Evolutionary conservation across 2,329 filamentous ascomycete species (phyloP).

Genomic region (Fusarium ambrosium): DNA sequence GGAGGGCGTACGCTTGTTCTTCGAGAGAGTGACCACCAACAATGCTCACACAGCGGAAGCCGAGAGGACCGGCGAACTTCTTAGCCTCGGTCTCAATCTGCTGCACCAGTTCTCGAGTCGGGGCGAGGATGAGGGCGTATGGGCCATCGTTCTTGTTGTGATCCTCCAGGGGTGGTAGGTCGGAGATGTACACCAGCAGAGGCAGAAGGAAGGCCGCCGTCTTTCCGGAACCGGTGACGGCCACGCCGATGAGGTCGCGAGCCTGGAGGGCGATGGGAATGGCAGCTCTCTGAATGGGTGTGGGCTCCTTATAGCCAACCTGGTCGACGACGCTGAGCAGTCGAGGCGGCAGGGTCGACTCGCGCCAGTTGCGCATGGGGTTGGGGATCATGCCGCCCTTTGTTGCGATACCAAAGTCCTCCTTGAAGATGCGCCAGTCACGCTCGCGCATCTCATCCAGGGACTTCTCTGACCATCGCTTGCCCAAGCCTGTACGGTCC

Average conservation of each 20-base stretch:
- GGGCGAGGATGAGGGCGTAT: conserved; percentile 96
- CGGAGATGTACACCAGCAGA: conserved; percentile 92
- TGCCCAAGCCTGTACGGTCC: conserved; percentile 81
- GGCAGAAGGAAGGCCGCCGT: conserved; percentile 95
- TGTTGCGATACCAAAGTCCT: conserved; percentile 96
- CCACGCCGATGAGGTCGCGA: conserved; percentile 97
- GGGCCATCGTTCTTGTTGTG: conserved; percentile 93
- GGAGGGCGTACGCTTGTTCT: conserved; percentile 90
- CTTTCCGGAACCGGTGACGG: conserved; percentile 98
- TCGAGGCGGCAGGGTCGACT: conserved; percentile 82
- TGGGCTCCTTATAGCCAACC: conserved; percentile 93
- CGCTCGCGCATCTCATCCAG: conserved; percentile 95
- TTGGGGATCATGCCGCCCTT: conserved; percentile 94
- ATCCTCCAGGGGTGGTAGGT: conserved; percentile 87
- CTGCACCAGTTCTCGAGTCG: conserved; percentile 96
- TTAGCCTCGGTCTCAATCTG: conserved; percentile 95
- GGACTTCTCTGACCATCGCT: conserved; percentile 96
- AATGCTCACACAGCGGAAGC: conserved; percentile 95
- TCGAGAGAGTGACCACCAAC: conserved; percentile 98
- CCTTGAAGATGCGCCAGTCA: conserved; percentile 99
- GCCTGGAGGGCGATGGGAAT: conserved; percentile 95
- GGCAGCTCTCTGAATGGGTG: conserved; percentile 91
- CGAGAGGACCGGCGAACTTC: conserved; percentile 91
- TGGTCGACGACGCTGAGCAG: conserved; percentile 85
- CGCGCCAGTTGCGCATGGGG: conserved; percentile 94